Conservation (phyloP, 2,329 filamentous ascomycete genomes). For the Phyllosticta citriasiana region DNA sequence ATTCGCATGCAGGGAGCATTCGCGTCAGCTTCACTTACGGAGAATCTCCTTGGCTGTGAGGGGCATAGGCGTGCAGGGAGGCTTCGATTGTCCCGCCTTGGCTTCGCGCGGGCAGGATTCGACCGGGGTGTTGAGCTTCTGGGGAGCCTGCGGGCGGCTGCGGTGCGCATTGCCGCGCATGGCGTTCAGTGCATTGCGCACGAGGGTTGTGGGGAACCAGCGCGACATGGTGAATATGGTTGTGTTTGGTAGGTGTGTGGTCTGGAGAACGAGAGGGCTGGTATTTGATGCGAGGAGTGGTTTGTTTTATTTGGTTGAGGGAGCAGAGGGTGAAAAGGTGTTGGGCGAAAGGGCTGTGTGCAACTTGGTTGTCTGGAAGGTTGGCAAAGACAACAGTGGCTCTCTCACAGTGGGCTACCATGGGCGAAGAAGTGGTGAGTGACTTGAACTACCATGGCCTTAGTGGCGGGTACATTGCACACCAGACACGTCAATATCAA, state of each 20-base stretch:
- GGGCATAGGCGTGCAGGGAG: neutral
- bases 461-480: neutral
- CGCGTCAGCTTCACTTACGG: neutral
- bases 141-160: neutral
- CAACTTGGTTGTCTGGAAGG: neutral
- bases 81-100: neutral
- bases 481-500: neutral
- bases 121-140: neutral
- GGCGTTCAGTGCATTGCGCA: neutral
- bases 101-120: neutral
- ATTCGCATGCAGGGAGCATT: neutral
- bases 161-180: neutral
- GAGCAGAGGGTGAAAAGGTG: neutral
- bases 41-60: neutral
- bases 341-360: neutral
- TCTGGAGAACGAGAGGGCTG: neutral
- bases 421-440: neutral
- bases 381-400: neutral
- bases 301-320: neutral
- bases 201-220: neutral
- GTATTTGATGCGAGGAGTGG: neutral
- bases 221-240: neutral
- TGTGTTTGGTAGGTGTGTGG: neutral
- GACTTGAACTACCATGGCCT: neutral
- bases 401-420: neutral